Evolutionary conservation across 2,329 filamentous ascomycete species (phyloP), one percentile per base, ranked within the genome.

Genomic region (Hypoxylon sp.): DNA sequence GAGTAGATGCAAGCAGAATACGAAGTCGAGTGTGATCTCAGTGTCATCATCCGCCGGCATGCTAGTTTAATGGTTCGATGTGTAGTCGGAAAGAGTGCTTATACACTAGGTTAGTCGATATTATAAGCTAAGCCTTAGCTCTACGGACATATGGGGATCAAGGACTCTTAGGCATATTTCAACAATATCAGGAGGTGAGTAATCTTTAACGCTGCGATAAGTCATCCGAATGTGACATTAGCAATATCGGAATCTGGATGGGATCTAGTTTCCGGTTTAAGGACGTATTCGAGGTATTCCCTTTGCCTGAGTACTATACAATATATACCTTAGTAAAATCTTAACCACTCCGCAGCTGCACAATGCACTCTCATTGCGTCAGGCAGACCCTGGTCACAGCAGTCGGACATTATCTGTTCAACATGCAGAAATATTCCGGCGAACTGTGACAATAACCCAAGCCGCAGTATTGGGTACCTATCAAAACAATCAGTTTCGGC

Each of bases 401-500:
- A 50, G 30, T 67, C 67, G 64, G 64, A 36, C 7, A 56, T 62
- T 52, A 57, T 50, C 28, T 65, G 58, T 60, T 65, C 41, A 52
- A 51, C 57, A 63, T 60, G 23, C 41, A 58, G 36, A 49, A 62
- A 67, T 56, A 14, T 36, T 55, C 53, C 64, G 34, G 19, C 17
- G 28, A 34, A 32, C 34, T 43, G 6, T 11, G 32, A 50, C 14
- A n/a, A 34, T 11, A 10, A 19, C 23, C 34, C 21, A 51, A 36
- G 48, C 17, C 32, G 34, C n/a, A 51, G 21, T 23, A 14, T 45
- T 19, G 17, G n/a, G 36, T 6, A 9, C 28, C 28, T 30, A 30
- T 30, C 28, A 30, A 30, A 30, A 6, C 28, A 30, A 6, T 30
- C 9, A 2, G 28, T 30, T 45, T 49, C 2, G 5, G 11, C 23